phyloP scores from a whole-genome alignment of 345 rosid species.

The Pseudoturritis turrita region DNA sequence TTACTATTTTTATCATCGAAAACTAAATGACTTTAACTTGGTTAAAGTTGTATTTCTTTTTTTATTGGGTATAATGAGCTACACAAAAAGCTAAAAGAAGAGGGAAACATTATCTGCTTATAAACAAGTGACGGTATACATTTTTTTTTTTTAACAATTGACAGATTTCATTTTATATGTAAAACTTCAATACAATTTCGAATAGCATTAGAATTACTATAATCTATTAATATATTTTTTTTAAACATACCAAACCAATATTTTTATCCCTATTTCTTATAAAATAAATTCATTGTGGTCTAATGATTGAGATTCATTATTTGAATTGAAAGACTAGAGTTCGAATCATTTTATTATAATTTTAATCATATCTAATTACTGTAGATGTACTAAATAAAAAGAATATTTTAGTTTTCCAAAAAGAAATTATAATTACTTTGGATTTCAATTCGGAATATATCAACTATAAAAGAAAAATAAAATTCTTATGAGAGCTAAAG shows the following conservation, averaged over 20 bases:
- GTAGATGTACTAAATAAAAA: too few relatives aligned
- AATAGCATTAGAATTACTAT: background rate
- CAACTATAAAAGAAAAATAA: too few relatives aligned
- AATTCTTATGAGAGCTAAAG: too few relatives aligned
- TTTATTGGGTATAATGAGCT: background rate
- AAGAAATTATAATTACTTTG: too few relatives aligned
- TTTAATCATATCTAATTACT: too few relatives aligned
- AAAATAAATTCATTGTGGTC: background rate
- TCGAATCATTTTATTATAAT: too few relatives aligned
- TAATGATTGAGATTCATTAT: background rate
- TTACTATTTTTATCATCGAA: background rate
- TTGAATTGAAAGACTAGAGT: too few relatives aligned
- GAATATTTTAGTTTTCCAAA: too few relatives aligned
- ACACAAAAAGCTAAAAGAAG: background rate
- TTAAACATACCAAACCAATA: background rate
- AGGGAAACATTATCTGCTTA: background rate
- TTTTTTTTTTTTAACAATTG: background rate
- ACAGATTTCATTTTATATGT: background rate
- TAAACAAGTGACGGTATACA: background rate
- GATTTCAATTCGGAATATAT: too few relatives aligned
- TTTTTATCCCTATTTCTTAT: background rate
- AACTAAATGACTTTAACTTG: background rate
- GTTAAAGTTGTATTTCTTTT: conserved; percentile 5
- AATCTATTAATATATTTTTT: background rate
- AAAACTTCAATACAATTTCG: background rate